These are phyloP conservation scores for Suaeda aralocaspica DNA, from an alignment of 148 eudicot genomes.

Conservation along the genomic window DNA sequence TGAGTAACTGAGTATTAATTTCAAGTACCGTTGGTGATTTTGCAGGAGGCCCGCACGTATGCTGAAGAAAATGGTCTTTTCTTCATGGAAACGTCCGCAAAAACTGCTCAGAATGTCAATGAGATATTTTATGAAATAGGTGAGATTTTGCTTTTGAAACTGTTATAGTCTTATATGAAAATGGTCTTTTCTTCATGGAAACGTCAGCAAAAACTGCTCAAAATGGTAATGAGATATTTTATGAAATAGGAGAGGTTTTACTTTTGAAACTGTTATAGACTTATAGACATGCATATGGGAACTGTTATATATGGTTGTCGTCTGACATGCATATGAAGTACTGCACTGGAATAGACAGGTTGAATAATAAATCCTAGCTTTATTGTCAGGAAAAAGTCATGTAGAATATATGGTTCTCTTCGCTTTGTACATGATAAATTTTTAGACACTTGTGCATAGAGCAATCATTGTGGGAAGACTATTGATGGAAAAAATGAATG, in stretches of 20 bases:
- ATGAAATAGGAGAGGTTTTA: conserved; percentile 64
- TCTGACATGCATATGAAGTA: no score
- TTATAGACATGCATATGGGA: no score
- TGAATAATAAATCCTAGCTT: background rate
- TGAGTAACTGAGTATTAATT: background rate
- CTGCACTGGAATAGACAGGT: background rate
- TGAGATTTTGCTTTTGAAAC: conserved; percentile 9
- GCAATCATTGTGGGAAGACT: background rate
- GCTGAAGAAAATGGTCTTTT: conserved; percentile 93
- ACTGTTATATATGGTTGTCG: no score
- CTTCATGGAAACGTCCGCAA: conserved; percentile 90
- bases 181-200: conserved; percentile 37
- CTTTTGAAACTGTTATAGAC: background rate
- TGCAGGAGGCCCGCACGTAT: conserved; percentile 84
- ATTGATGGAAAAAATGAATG: background rate
- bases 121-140: conserved; percentile 90
- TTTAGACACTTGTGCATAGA: background rate
- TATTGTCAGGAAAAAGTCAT: background rate
- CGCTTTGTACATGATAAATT: background rate
- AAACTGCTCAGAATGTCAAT: conserved; percentile 87
- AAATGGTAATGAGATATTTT: conserved; percentile 79
- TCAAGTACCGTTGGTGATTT: background rate
- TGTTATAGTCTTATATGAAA: background rate
- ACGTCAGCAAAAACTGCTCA: conserved; percentile 91
- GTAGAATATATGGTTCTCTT: background rate